A percentile compares a stretch with the other conserved stretches of the same genome.
Conservation (phyloP, 2,329 filamentous ascomycete species). For the Sarocladiaceae sp. region DNA sequence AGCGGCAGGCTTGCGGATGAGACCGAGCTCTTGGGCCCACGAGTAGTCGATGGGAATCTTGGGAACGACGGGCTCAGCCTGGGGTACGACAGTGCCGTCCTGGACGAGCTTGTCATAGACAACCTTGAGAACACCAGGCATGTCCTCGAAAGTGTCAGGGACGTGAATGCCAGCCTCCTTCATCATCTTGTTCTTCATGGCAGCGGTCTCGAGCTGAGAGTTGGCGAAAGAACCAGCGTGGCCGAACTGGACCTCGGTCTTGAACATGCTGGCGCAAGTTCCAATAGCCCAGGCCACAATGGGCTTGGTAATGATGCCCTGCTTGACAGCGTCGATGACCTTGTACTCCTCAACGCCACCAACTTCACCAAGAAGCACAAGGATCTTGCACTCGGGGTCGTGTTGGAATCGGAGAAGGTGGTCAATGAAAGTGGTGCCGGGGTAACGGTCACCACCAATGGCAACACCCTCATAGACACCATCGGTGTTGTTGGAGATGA, state of each 20-base stretch:
- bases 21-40: constrained; percentile 98
- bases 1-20: constrained; percentile 98
- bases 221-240: constrained; percentile 99
- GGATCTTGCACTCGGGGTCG: constrained; percentile 96
- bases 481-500: constrained; percentile 91
- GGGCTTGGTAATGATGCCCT: constrained; percentile 92
- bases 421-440: constrained; percentile 98
- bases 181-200: constrained; percentile 96
- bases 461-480: constrained; percentile 99
- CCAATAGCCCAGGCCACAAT: constrained; percentile 99
- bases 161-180: constrained; percentile 91
- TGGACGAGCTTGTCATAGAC: constrained; percentile 89
- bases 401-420: constrained; percentile 94
- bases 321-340: constrained; percentile 96
- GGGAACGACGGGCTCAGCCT: constrained; percentile 85
- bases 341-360: constrained; percentile 99
- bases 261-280: constrained; percentile 99
- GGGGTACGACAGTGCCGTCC: constrained; percentile 78
- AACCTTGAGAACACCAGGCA: constrained; percentile 69
- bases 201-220: constrained; percentile 97
- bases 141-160: constrained; percentile 93
- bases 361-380: constrained; percentile 93
- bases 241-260: constrained; percentile 99
- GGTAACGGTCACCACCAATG: constrained; percentile 98
- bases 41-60: constrained; percentile 99